phyloP scores from a whole-genome alignment of 257 asterid genomes.

The Solanum corneliomulleri region DNA sequence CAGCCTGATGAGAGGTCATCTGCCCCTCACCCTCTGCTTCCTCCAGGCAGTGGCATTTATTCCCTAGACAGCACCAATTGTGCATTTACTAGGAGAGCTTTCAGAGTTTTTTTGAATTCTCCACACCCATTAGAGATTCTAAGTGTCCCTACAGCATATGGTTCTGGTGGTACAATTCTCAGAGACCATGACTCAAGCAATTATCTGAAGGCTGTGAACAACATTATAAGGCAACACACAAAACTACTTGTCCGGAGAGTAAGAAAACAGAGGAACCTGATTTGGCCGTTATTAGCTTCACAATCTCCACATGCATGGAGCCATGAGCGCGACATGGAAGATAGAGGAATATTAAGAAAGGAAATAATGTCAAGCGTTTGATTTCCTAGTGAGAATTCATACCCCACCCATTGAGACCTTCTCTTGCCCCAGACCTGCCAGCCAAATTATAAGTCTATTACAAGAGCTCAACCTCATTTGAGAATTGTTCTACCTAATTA shows the following conservation, averaged over 20 bases:
- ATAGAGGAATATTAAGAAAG: constrained; percentile 7
- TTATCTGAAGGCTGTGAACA: constrained; percentile 64
- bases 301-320: constrained; percentile 75
- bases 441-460: neutral
- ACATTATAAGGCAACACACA: constrained; percentile 34
- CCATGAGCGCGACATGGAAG: constrained; percentile 26
- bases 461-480: neutral
- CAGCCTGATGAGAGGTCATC: constrained; percentile 80
- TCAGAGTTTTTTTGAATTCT: constrained; percentile 54
- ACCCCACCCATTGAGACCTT: neutral
- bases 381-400: neutral
- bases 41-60: constrained; percentile 52
- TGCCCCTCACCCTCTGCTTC: constrained; percentile 67
- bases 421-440: neutral
- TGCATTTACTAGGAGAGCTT: constrained; percentile 31
- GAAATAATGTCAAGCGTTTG: constrained; percentile 32
- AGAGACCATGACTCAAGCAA: constrained; percentile 88
- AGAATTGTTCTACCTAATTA: neutral
- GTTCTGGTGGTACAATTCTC: constrained; percentile 65
- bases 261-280: constrained; percentile 42
- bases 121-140: constrained; percentile 88
- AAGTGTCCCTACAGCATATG: constrained; percentile 71
- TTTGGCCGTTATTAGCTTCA: constrained; percentile 61
- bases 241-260: constrained; percentile 26
- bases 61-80: constrained; percentile 18